Evolutionary conservation across 2,329 filamentous ascomycete genomes (phyloP).

Genomic region (Macrophomina pseudophaseolina): DNA sequence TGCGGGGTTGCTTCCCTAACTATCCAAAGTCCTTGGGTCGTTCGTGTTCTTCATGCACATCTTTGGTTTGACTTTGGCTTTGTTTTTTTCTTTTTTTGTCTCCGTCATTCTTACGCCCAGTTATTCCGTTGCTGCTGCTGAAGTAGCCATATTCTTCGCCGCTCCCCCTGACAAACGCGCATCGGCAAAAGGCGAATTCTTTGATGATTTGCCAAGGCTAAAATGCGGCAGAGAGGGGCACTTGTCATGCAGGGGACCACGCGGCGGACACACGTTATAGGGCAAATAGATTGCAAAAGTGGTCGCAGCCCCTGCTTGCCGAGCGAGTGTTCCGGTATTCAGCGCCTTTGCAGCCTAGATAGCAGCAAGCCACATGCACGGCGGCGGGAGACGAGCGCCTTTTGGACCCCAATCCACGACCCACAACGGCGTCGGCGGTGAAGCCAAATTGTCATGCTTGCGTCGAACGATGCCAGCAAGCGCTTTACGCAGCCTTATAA

Average conservation of each 20-base stretch:
- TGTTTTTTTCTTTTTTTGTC: too few species aligned
- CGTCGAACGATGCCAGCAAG: not conserved
- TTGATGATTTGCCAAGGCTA: not conserved
- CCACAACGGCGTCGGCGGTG: not conserved
- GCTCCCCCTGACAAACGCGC: too few species aligned
- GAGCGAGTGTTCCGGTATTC: not conserved
- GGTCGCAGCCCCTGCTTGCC: not conserved
- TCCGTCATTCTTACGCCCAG: not conserved
- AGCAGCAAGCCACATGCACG: not conserved
- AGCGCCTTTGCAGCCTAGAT: not conserved
- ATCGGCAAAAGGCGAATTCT: not conserved
- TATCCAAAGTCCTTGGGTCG: not conserved
- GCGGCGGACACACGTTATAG: not conserved
- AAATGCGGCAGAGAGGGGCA: not conserved
- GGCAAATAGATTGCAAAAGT: not conserved
- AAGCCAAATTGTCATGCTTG: not conserved
- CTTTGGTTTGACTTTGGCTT: not conserved
- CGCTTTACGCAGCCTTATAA: not conserved
- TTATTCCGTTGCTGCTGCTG: not conserved
- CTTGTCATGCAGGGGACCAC: not conserved
- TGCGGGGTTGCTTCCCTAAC: not conserved
- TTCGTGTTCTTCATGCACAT: not conserved
- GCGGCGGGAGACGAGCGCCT: not conserved
- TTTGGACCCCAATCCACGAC: not conserved
- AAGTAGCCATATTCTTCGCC: too few species aligned